Base-by-base conservation (phyloP, 2,329 filamentous ascomycete species). In the Emergomyces pasteurianus region DNA sequence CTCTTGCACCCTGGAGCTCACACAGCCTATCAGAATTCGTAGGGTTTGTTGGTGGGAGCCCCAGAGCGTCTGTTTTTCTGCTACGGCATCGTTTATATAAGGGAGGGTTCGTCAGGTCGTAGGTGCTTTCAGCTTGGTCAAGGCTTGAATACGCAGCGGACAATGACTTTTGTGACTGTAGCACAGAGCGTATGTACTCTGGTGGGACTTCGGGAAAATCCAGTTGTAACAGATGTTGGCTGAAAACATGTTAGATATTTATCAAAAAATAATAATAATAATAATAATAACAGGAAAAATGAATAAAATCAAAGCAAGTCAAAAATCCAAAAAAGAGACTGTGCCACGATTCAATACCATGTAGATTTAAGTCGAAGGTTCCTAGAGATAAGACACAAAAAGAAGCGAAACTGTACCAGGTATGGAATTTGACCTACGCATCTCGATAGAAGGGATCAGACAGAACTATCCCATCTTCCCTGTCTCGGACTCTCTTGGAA, bases 101-200 rank as follows among this genome's bases (percentile, higher is more conserved):
- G 64, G 23, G 50, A 42, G 40, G 23, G 53, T 63, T 60, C 10
- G 54, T 43, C 34, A 18, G 57, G 31, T 62, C 62, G 42, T 65
- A 61, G 16, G 58, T 58, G 23, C 63, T 62, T 43, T 72, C 70
- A 12, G 66, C 43, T 14, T 65, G 59, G n/a, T 65, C 63, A 40
- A 73, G 63, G 55, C 65, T 58, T 9, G 67, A 56, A 58, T 69
- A 74, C 21, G 72, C 58, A 31, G 69, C 61, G 58, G 68, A 72
- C 10, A 73, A 65, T 18, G 57, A 49, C 18, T 31, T 38, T 21
- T 58, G 26, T 1, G 42, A 26, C 14, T 31, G 28, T 21, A 58
- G 14, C 10, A 58, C 43, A 18, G 16, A 38, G 31, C n/a, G 16
- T 49, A 58, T 50, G 31, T 58, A 40, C 8, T 58, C 42, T 40